Percentiles rank a stretch among this genome's conserved stretches.
Evolutionary conservation across 2,329 filamentous ascomycete genomes (phyloP).

Genomic region (Emericellopsis cladophorae): DNA sequence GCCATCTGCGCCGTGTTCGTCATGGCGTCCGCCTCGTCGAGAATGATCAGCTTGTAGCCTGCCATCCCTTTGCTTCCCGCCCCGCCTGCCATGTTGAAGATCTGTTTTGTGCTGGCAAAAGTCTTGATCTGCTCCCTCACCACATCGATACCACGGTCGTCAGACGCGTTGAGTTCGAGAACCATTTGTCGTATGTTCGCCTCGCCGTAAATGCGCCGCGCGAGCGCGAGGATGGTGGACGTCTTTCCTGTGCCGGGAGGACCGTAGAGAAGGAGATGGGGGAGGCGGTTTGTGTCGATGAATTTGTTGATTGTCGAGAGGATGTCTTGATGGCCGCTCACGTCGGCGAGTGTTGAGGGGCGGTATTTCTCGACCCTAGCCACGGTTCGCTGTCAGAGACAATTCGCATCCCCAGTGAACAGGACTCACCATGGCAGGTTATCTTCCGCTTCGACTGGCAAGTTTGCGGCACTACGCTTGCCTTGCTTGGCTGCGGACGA

Average conservation of each 20-base stretch:
- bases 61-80: conserved; percentile 46
- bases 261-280: conserved; percentile 91
- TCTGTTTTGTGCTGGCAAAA: conserved; percentile 95
- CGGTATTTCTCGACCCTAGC: conserved; percentile 92
- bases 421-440: conserved; percentile 69
- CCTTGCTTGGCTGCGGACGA: conserved; percentile 71
- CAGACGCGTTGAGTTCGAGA: conserved; percentile 90
- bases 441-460: conserved; percentile 89
- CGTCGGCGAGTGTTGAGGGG: conserved; percentile 76
- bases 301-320: conserved; percentile 97
- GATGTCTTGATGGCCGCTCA: conserved; percentile 95
- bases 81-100: conserved; percentile 54
- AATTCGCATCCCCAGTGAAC: background rate
- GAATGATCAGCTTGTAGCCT: conserved; percentile 86
- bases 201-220: conserved; percentile 80
- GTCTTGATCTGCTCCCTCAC: conserved; percentile 99
- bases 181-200: conserved; percentile 98
- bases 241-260: conserved; percentile 97
- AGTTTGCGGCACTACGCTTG: conserved; percentile 82
- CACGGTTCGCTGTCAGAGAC: background rate
- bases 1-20: conserved; percentile 99
- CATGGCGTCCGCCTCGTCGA: conserved; percentile 99
- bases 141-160: conserved; percentile 95
- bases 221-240: conserved; percentile 87
- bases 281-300: conserved; percentile 83